Percentiles rank a stretch among this genome's conserved stretches.
phyloP scores from a whole-genome alignment of 768 basidiomycete genomes.

The Russula griseocarnosa region DNA sequence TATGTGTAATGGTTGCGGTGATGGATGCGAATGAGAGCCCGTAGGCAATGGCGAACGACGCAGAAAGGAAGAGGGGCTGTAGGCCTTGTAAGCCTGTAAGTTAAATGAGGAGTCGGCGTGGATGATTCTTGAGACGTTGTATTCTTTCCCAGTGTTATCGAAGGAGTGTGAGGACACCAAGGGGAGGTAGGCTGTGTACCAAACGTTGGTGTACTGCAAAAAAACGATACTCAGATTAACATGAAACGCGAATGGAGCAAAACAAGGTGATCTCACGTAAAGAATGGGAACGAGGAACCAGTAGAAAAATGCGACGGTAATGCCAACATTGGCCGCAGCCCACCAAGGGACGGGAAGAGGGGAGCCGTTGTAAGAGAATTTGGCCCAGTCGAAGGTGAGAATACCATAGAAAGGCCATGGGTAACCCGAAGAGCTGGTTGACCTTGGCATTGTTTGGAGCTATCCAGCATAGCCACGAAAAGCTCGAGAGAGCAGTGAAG shows the following conservation, averaged over 20 bases:
- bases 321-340: slow-evolving; percentile 68
- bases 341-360: slow-evolving; percentile 82
- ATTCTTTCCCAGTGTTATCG: slow-evolving; percentile 55
- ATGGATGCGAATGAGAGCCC: slow-evolving; percentile 79
- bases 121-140: slow-evolving; percentile 57
- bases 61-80: slow-evolving; percentile 58
- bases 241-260: background rate
- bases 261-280: slow-evolving; percentile 36
- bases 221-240: background rate
- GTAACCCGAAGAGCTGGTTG: slow-evolving; percentile 68
- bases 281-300: slow-evolving; percentile 62
- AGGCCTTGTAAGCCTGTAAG: slow-evolving; percentile 48
- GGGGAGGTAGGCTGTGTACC: slow-evolving; percentile 33
- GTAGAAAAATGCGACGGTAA: slow-evolving; percentile 64
- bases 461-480: slow-evolving; percentile 61
- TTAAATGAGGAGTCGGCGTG: slow-evolving; percentile 54
- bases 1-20: slow-evolving; percentile 69
- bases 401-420: slow-evolving; percentile 52
- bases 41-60: slow-evolving; percentile 73
- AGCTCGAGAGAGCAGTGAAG: slow-evolving; percentile 33
- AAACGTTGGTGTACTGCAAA: slow-evolving; percentile 35
- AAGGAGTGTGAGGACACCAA: slow-evolving; percentile 64
- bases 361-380: slow-evolving; percentile 64
- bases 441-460: slow-evolving; percentile 62
- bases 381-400: slow-evolving; percentile 79